phyloP scores from a whole-genome alignment of 768 basidiomycete species.

The Lactarius trivialis region DNA sequence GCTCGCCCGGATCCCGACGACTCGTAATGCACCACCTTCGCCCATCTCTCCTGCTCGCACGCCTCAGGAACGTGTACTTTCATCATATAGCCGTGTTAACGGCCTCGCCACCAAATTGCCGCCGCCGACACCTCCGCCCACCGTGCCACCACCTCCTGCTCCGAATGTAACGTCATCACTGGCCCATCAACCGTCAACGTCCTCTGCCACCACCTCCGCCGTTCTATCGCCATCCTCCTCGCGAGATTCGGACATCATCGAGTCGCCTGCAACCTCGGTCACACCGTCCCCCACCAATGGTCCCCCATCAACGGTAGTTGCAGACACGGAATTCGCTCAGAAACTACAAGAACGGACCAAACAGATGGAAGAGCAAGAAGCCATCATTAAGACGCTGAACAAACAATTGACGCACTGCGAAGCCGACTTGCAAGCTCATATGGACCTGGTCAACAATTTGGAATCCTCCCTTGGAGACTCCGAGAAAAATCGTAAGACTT shows the following conservation, averaged over 20 bases:
- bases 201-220: conserved; percentile 44
- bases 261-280: conserved; percentile 53
- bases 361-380: conserved; percentile 76
- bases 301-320: conserved; percentile 25
- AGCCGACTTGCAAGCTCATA: conserved; percentile 82
- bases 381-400: conserved; percentile 89
- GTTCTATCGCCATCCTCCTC: conserved; percentile 50
- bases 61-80: conserved; percentile 41
- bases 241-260: conserved; percentile 55
- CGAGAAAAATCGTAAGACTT: conserved; percentile 80
- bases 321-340: conserved; percentile 50
- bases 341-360: conserved; percentile 71
- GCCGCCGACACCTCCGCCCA: conserved; percentile 82
- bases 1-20: conserved; percentile 45
- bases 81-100: conserved; percentile 48
- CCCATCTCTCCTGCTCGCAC: conserved; percentile 41
- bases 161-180: conserved; percentile 50
- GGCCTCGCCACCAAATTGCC: conserved; percentile 72
- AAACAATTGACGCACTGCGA: conserved; percentile 94
- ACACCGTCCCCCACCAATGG: conserved; percentile 33
- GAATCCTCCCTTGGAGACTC: conserved; percentile 86
- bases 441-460: conserved; percentile 79
- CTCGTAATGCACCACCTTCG: conserved; percentile 35
- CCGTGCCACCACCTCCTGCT: conserved; percentile 78
- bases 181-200: conserved; percentile 49